Evolutionary conservation across 208 protist species (phyloP).

Genomic region (Trypanosoma boissoni): DNA sequence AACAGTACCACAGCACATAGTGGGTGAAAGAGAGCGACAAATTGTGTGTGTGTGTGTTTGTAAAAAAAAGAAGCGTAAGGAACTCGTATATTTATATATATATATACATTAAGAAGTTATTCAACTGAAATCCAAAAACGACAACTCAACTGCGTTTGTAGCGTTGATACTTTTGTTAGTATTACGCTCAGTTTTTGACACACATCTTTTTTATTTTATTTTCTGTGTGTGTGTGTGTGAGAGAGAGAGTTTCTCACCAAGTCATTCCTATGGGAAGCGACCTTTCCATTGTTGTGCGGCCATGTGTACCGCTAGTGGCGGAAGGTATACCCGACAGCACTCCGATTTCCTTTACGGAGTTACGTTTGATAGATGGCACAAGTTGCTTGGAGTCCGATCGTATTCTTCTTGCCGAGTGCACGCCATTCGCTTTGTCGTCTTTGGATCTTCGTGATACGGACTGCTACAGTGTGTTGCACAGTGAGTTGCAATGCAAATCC

Average conservation of each 20-base stretch:
- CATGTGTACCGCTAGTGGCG: slow-evolving; percentile 21
- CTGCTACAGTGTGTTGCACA: not conserved
- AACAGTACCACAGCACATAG: no score
- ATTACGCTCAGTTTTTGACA: not conserved
- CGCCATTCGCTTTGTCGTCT: not conserved
- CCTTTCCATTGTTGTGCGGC: slow-evolving; percentile 41
- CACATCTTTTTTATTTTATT: not conserved
- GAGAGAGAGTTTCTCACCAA: not conserved
- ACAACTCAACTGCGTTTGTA: no score
- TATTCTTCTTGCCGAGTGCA: slow-evolving; percentile 15
- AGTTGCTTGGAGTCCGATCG: slow-evolving; percentile 11
- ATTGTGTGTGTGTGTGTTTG: no score
- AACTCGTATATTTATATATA: not conserved
- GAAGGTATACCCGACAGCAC: not conserved
- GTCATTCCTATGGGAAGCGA: slow-evolving; percentile 38
- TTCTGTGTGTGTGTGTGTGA: not conserved
- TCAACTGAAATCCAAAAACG: no score
- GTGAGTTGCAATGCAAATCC: slow-evolving; percentile 9
- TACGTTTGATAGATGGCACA: slow-evolving; percentile 28
- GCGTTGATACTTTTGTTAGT: no score
- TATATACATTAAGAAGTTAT: not conserved
- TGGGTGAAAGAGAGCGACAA: no score
- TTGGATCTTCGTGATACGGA: slow-evolving; percentile 4
- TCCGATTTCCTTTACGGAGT: slow-evolving; percentile 26
- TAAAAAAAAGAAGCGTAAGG: slow-evolving; percentile 1